Conservation (phyloP, 768 basidiomycete species). For the Coprinopsis strossmayeri region DNA sequence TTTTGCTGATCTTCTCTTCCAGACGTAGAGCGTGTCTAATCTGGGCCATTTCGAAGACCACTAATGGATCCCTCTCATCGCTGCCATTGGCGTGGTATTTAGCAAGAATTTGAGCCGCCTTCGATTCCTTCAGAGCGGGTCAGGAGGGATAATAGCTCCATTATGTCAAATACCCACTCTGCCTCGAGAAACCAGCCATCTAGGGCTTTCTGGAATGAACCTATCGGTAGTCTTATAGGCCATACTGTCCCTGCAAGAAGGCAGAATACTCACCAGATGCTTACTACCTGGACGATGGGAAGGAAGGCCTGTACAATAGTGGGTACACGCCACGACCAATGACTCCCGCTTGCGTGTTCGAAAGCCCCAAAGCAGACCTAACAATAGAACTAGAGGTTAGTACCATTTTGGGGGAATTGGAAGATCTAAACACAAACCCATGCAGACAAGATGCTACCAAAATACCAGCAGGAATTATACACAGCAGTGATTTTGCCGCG, state of each 20-base stretch:
- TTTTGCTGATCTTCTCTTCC: slow-evolving; percentile 48
- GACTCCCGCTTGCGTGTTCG: slow-evolving; percentile 26
- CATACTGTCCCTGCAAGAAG: background rate
- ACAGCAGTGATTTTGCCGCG: slow-evolving; percentile 53
- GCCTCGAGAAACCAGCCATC: slow-evolving; percentile 60
- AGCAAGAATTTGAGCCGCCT: slow-evolving; percentile 57
- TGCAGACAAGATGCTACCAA: slow-evolving; percentile 60
- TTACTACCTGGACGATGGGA: slow-evolving; percentile 47
- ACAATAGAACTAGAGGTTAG: background rate
- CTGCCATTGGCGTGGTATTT: slow-evolving; percentile 64
- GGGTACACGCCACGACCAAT: slow-evolving; percentile 64
- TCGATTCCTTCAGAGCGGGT: slow-evolving; percentile 33
- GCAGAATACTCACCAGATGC: slow-evolving; percentile 39
- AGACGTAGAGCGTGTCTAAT: slow-evolving; percentile 62
- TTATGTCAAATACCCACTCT: slow-evolving; percentile 26
- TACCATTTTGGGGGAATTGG: background rate
- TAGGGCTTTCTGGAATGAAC: slow-evolving; percentile 65
- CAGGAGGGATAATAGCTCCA: background rate
- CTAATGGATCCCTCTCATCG: slow-evolving; percentile 54
- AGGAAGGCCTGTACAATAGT: slow-evolving; percentile 54
- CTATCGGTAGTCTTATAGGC: slow-evolving; percentile 21
- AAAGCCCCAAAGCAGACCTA: slow-evolving; percentile 40
- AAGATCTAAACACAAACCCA: slow-evolving; percentile 24
- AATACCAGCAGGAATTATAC: slow-evolving; percentile 72
- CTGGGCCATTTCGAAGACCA: slow-evolving; percentile 53